Evolutionary conservation across 768 basidiomycete genomes (phyloP).

Genomic region (Amyloporia xantha): DNA sequence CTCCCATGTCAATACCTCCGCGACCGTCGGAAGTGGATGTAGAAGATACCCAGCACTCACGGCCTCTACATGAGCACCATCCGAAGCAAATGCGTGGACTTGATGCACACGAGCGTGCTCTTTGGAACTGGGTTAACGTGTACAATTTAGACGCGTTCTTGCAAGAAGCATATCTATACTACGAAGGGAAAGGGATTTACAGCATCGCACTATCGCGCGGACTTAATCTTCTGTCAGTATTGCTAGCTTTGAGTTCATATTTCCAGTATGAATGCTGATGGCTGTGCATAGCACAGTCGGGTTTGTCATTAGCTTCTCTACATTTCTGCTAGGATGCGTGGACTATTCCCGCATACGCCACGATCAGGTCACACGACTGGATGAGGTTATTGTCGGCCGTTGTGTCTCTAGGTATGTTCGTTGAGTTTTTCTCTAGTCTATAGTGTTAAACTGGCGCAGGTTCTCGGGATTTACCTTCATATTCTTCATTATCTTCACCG

Average conservation of each 20-base stretch:
- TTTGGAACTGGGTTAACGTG: slow-evolving; percentile 99
- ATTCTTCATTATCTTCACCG: slow-evolving; percentile 80
- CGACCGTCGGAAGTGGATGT: slow-evolving; percentile 57
- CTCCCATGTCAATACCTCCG: slow-evolving; percentile 47
- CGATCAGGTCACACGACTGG: slow-evolving; percentile 59
- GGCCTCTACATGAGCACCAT: slow-evolving; percentile 17
- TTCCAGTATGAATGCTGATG: slow-evolving; percentile 22
- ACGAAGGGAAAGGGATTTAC: slow-evolving; percentile 94
- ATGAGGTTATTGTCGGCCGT: slow-evolving; percentile 73
- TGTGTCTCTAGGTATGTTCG: slow-evolving; percentile 71
- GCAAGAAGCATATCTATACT: slow-evolving; percentile 93
- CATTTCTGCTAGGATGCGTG: slow-evolving; percentile 91
- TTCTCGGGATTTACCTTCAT: slow-evolving; percentile 80
- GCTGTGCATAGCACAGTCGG: slow-evolving; percentile 72
- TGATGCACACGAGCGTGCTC: slow-evolving; percentile 81
- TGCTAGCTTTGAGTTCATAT: slow-evolving; percentile 15
- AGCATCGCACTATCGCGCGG: slow-evolving; percentile 88
- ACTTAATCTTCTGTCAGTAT: slow-evolving; percentile 88
- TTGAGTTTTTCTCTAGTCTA: background rate
- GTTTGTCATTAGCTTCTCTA: slow-evolving; percentile 98
- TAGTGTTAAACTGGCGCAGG: slow-evolving; percentile 30
- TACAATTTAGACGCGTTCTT: slow-evolving; percentile 94
- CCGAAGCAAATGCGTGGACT: slow-evolving; percentile 58
- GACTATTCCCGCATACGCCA: slow-evolving; percentile 80
- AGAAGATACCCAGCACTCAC: slow-evolving; percentile 25